phyloP scores from a whole-genome alignment of 805 yeast species.

The Nematodospora valgi region DNA sequence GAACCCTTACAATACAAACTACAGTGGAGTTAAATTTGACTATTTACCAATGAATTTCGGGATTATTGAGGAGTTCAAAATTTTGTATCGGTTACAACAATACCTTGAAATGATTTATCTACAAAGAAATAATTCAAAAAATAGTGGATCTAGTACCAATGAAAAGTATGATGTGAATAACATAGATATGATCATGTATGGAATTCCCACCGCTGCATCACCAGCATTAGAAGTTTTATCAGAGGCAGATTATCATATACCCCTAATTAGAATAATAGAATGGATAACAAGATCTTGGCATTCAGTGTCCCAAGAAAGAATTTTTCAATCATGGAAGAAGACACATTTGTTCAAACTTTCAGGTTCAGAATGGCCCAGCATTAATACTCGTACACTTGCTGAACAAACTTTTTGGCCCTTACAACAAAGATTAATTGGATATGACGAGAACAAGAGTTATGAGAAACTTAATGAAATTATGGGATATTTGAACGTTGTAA shows the following conservation, averaged over 20 bases:
- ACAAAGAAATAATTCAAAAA: conserved; percentile 21
- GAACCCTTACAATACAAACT: conserved; percentile 30
- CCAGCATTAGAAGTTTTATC: conserved; percentile 27
- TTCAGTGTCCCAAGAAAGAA: conserved; percentile 28
- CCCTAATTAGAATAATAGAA: conserved; percentile 55
- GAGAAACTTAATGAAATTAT: conserved; percentile 46
- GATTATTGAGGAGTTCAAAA: conserved; percentile 57
- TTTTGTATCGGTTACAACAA: conserved; percentile 55
- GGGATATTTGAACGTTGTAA: conserved; percentile 43
- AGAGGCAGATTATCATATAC: conserved; percentile 42
- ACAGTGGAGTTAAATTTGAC: conserved; percentile 47
- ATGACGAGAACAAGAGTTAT: conserved; percentile 26
- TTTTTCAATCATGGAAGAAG: conserved; percentile 32
- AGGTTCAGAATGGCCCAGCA: conserved; percentile 22
- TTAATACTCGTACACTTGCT: conserved; percentile 13
- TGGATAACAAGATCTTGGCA: conserved; percentile 60
- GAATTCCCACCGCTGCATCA: background rate
- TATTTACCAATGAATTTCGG: conserved; percentile 66
- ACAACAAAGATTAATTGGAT: conserved; percentile 9
- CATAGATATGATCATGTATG: conserved; percentile 1
- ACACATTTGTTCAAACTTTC: conserved; percentile 30
- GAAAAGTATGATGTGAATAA: background rate
- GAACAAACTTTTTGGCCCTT: conserved; percentile 11
- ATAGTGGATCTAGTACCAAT: background rate
- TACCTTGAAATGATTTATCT: conserved; percentile 43